Evolutionary conservation across 805 yeast genomes (phyloP).

Genomic region (Yamadazyma kitorensis): DNA sequence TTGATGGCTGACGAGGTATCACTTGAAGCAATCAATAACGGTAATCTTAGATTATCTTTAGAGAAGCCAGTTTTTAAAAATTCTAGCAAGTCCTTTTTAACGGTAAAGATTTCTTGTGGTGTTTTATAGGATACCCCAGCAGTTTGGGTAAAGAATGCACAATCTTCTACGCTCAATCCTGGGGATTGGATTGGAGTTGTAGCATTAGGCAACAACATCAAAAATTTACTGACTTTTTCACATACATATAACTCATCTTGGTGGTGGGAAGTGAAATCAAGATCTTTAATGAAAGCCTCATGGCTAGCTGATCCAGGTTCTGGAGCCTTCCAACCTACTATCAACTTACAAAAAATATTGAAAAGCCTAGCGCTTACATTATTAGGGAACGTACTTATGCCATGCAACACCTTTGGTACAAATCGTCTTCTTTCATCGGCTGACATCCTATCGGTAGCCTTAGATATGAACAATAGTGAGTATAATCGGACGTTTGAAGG

Average conservation of each 20-base stretch:
- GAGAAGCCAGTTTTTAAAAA: conserved; percentile 42
- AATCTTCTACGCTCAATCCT: conserved; percentile 59
- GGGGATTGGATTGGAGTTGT: conserved; percentile 44
- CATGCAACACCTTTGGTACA: conserved; percentile 47
- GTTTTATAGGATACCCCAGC: conserved; percentile 62
- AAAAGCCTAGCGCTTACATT: conserved; percentile 57
- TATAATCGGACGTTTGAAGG: conserved; percentile 55
- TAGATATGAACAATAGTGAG: conserved; percentile 62
- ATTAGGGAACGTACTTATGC: conserved; percentile 38
- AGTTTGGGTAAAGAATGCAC: conserved; percentile 60
- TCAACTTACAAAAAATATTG: conserved; percentile 53
- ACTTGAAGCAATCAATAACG: conserved; percentile 60
- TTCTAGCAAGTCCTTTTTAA: conserved; percentile 28
- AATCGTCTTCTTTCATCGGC: conserved; percentile 34
- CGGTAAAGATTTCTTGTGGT: conserved; percentile 38
- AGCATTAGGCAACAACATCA: conserved; percentile 49
- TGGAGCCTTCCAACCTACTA: conserved; percentile 49
- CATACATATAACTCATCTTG: conserved; percentile 47
- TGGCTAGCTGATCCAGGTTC: conserved; percentile 45
- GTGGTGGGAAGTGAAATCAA: conserved; percentile 32
- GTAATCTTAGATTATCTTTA: conserved; percentile 38
- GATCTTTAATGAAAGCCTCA: conserved; percentile 26
- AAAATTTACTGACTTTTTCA: conserved; percentile 50
- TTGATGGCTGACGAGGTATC: conserved; percentile 58
- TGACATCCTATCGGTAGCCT: conserved; percentile 58